Evolutionary conservation across 176 grass and related monocot species (phyloP).

Genomic region (Metroxylon sagu): DNA sequence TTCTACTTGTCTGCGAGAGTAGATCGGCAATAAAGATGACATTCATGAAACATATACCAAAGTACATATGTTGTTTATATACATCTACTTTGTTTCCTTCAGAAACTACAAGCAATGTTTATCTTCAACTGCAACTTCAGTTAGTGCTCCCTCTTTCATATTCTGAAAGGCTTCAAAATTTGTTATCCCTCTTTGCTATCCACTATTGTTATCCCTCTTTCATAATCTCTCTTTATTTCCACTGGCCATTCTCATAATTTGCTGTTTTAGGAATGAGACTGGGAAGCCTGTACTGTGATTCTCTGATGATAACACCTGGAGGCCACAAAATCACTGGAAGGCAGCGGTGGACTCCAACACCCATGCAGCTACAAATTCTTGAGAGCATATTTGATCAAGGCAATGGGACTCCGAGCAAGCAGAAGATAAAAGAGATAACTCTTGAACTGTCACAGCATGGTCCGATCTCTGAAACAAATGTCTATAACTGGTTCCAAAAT

Average conservation of each 20-base stretch:
- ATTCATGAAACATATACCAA: too few relatives aligned
- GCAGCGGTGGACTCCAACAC: constrained; percentile 14
- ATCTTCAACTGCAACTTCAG: too few relatives aligned
- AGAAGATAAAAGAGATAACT: constrained; percentile 16
- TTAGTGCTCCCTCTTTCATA: too few relatives aligned
- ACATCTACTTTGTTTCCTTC: too few relatives aligned
- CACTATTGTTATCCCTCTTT: too few relatives aligned
- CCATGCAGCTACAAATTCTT: constrained; percentile 18
- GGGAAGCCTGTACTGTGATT: not conserved
- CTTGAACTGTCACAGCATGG: constrained; percentile 8
- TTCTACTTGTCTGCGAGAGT: too few relatives aligned
- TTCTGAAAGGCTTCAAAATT: too few relatives aligned
- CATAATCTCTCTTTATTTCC: too few relatives aligned
- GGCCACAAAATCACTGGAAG: not conserved
- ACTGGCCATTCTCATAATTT: not conserved
- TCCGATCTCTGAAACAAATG: constrained; percentile 12
- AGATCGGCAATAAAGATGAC: too few relatives aligned
- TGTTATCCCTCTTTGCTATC: too few relatives aligned
- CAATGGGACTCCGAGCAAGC: constrained; percentile 14
- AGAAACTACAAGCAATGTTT: too few relatives aligned
- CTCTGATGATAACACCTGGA: not conserved
- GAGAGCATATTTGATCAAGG: constrained; percentile 14
- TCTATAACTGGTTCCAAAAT: constrained; percentile 22
- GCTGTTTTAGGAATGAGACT: constrained; percentile 5
- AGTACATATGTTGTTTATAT: too few relatives aligned